Percentiles rank a stretch among this genome's conserved stretches.
Conservation (phyloP, 768 basidiomycete species). For the Leccinum variicolor region DNA sequence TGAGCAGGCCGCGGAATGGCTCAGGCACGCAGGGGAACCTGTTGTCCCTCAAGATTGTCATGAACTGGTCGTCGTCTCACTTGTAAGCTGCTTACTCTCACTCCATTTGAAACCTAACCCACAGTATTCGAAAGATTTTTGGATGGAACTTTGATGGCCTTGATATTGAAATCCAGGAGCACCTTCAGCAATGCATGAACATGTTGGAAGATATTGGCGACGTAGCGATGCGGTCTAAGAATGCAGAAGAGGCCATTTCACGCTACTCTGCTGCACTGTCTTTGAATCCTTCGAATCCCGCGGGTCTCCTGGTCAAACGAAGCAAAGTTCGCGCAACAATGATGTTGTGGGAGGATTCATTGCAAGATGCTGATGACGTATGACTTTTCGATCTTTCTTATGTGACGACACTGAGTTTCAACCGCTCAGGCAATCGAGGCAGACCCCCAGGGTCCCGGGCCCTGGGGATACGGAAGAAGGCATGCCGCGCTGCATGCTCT, state of each 20-base stretch:
- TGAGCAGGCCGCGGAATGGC: background rate
- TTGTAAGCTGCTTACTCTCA: background rate
- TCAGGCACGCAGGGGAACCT: too few species aligned
- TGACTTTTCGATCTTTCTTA: too few species aligned
- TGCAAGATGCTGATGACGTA: slow-evolving; percentile 1
- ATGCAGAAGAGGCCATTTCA: background rate
- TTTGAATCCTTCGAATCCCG: background rate
- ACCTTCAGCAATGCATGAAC: background rate
- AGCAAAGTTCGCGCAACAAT: background rate
- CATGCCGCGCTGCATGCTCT: background rate
- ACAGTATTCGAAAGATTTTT: background rate
- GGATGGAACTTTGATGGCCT: slow-evolving; percentile 13
- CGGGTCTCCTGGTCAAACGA: slow-evolving; percentile 6
- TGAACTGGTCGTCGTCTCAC: background rate
- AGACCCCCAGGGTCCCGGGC: background rate
- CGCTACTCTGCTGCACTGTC: background rate
- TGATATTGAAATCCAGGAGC: background rate
- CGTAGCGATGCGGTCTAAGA: background rate
- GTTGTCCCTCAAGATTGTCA: background rate
- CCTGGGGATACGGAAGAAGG: background rate
- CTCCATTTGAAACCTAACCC: background rate
- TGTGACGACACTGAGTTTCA: background rate
- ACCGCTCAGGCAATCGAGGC: background rate
- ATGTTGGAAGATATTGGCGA: background rate
- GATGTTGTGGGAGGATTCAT: slow-evolving; percentile 1